Evolutionary conservation across 2,329 filamentous ascomycete genomes (phyloP).

Genomic region (Pseudogymnoascus sp.): DNA sequence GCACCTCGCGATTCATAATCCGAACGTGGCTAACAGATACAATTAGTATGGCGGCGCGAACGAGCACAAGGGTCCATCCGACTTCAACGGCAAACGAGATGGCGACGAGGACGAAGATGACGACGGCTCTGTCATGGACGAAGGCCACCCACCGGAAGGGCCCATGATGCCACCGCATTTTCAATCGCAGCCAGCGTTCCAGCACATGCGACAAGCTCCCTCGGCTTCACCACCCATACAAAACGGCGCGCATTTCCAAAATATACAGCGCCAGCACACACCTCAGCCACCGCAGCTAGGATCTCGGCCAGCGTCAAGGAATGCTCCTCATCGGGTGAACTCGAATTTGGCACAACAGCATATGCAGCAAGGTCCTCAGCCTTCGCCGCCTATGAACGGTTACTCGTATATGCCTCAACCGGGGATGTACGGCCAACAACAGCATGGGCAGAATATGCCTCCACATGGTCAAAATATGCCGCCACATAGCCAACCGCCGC

Average conservation of each 20-base stretch:
- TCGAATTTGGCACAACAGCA: conserved; percentile 60
- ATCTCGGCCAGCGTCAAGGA: conserved; percentile 72
- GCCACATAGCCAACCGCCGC: conserved; percentile 30
- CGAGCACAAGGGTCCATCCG: conserved; percentile 90
- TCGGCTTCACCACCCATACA: conserved; percentile 83
- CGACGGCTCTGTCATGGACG: conserved; percentile 56
- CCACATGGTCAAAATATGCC: conserved; percentile 24
- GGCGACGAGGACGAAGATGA: conserved; percentile 76
- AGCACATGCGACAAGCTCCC: conserved; percentile 72
- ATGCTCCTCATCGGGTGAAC: conserved; percentile 66
- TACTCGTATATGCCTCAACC: conserved; percentile 82
- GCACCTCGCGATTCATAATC: conserved; percentile 3
- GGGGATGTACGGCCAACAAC: conserved; percentile 67
- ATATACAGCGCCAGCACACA: conserved; percentile 60
- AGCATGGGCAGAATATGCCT: conserved; percentile 26
- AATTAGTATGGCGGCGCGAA: conserved; percentile 79
- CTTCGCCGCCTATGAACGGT: conserved; percentile 56
- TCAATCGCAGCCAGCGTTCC: conserved; percentile 61
- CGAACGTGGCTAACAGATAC: conserved; percentile 17
- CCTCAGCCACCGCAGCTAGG: conserved; percentile 59
- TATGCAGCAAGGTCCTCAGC: conserved; percentile 53
- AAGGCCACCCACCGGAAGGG: conserved; percentile 54
- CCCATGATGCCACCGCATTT: conserved; percentile 64
- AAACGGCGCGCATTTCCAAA: conserved; percentile 36
- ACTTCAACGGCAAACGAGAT: conserved; percentile 73